Evolutionary conservation across 2,329 filamentous ascomycete genomes (phyloP).

Genomic region (Eutypella sp.): DNA sequence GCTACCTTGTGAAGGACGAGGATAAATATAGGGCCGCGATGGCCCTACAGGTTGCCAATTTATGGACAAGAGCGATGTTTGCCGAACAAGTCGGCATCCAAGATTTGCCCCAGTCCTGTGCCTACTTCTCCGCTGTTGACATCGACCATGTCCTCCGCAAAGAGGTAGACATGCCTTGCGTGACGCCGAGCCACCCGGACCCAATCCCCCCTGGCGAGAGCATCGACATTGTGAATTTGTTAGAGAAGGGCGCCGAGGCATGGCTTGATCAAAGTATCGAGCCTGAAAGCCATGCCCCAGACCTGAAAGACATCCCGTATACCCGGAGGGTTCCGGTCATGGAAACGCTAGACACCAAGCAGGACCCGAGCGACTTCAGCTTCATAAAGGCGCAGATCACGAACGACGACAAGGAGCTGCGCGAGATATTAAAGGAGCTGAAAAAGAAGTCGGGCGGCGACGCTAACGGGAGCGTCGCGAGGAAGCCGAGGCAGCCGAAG

Average conservation of each 20-base stretch:
- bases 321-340: slow-evolving; percentile 72
- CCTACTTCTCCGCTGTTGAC: slow-evolving; percentile 93
- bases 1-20: slow-evolving; percentile 79
- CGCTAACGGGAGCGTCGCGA: slow-evolving; percentile 5
- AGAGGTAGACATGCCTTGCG: slow-evolving; percentile 95
- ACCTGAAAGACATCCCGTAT: slow-evolving; percentile 61
- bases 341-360: slow-evolving; percentile 56
- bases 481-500: slow-evolving; percentile 19
- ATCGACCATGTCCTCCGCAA: slow-evolving; percentile 95
- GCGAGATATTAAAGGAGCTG: slow-evolving; percentile 61
- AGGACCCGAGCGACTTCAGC: slow-evolving; percentile 41
- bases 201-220: slow-evolving; percentile 82
- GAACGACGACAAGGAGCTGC: slow-evolving; percentile 66
- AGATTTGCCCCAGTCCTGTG: slow-evolving; percentile 88
- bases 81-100: slow-evolving; percentile 93
- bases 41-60: slow-evolving; percentile 87
- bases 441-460: slow-evolving; percentile 31
- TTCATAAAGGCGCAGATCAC: slow-evolving; percentile 86
- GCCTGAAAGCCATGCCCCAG: slow-evolving; percentile 49
- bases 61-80: slow-evolving; percentile 98
- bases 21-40: slow-evolving; percentile 88
- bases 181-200: slow-evolving; percentile 79
- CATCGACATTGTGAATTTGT: slow-evolving; percentile 73
- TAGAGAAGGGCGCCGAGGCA: slow-evolving; percentile 66
- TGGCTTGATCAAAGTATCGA: slow-evolving; percentile 61